Base-by-base conservation (phyloP, 768 basidiomycete species). In the Neoboletus magnificus region DNA sequence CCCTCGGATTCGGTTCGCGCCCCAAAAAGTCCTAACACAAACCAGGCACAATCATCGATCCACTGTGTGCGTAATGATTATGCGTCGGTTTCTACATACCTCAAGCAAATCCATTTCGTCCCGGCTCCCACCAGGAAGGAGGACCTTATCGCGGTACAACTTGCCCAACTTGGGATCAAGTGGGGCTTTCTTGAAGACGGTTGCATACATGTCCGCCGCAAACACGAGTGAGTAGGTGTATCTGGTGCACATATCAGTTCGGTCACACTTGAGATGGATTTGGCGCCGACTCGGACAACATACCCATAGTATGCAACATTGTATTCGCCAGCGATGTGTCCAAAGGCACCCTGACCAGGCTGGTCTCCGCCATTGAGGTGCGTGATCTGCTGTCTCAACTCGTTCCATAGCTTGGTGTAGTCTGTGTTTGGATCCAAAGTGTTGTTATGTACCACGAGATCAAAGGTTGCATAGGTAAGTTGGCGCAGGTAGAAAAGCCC, bases 151-250 rank as follows among this genome's bases (percentile, higher is more conserved):
- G 12, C 90, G 80, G 68, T 93, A 93, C 23, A 71, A 75, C 57
- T 78, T 74, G 8, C 91, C 89, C 25, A 81, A 79, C 25, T 70
- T 73, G 4, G 86, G 83, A 62, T 86, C 82, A 48, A 93, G 78
- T 20, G 90, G 90, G 61, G 89, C 86, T 11, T 76, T 74, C 66
- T 87, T 85, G 77, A 93, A 93, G 5, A 92, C 79, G 2, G 89
- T 86, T 33, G 79, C 68, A 57, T 79, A 83, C 81, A 82, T 81
- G 68, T 83, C 82, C 44, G 76, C 71, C 4, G 81, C 77, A 66
- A 81, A 82, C 15, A 81, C 79, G n/a, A 89, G 78, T 10, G 86
- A 89, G 62, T 89, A 93, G 2, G 83, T 85, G 71, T 81, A 87
- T 76, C 86, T 64, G 42, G 27, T 36, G 35, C n/a, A 9, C 16